Percentiles rank a stretch among this genome's conserved stretches.
Evolutionary conservation across 192 early-diverging fungal species (phyloP).

Genomic region (Rhizophagus clarus): DNA sequence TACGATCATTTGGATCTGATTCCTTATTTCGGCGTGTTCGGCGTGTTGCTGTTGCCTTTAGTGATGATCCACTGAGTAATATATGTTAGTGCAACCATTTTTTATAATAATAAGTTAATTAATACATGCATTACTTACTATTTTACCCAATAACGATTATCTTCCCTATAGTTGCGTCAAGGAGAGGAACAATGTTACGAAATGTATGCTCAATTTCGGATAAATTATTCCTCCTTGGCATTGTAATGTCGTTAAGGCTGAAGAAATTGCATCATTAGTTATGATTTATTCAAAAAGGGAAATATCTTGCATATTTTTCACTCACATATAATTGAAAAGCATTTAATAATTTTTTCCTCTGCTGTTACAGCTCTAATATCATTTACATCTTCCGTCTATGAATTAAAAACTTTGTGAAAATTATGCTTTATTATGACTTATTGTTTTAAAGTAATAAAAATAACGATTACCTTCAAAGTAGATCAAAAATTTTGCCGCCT

Average conservation of each 20-base stretch:
- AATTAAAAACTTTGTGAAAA: conserved; percentile 1
- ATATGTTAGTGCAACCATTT: no score
- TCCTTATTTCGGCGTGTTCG: conserved; percentile 30
- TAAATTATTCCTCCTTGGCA: conserved; percentile 25
- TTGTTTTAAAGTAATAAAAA: conserved; percentile 10
- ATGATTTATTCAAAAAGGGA: conserved; percentile 1
- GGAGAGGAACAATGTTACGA: conserved; percentile 22
- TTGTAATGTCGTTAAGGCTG: not conserved
- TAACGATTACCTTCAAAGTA: conserved; percentile 26
- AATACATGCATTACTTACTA: conserved; percentile 28
- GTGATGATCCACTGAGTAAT: conserved; percentile 24
- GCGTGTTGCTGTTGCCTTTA: conserved; percentile 14
- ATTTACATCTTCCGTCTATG: conserved; percentile 13
- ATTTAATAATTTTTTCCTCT: not conserved
- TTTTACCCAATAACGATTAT: conserved; percentile 12
- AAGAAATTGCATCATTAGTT: not conserved
- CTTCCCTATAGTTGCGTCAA: conserved; percentile 17
- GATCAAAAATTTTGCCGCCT: conserved; percentile 13
- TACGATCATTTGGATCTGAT: conserved; percentile 26
- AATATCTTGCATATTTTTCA: conserved; percentile 7
- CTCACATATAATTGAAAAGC: conserved; percentile 18
- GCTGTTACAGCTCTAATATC: not conserved
- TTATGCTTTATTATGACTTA: not conserved
- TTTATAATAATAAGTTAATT: conserved; percentile 19
- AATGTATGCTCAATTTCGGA: conserved; percentile 5